Base-by-base conservation (phyloP, 805 yeast species). In the Hanseniaspora jakobsenii region DNA sequence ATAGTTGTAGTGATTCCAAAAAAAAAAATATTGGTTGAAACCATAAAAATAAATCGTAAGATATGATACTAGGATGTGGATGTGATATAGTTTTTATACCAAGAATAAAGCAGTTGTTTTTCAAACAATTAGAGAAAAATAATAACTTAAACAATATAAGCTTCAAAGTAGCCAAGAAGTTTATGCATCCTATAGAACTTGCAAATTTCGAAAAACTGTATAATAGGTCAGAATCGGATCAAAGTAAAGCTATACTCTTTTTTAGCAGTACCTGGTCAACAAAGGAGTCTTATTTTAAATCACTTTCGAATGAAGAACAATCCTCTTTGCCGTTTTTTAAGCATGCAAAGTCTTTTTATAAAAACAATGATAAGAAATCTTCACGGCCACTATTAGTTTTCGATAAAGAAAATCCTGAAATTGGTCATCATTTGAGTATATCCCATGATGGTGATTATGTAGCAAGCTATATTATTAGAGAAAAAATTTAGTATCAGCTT, bases 401-500 rank as follows among this genome's bases (percentile, higher is more conserved):
- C 6, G 22, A 28, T 14, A 29, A 34, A 14, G 19, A 23, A 16
- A n/a, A 18, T 19, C 2, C 10, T 2, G 17, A 23, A n/a, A 36
- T 36, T 10, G 35, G 24, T 12, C 26, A 27, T n/a, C 48, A 45
- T 17, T 16, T 45, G 10, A 38, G 44, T 7, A 6, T 45, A 12
- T 45, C 48, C 5, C 48, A 45, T 28, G 48, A 45, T 19, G 36
- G 36, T 12, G 41, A 45, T 10, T 45, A 45, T 14, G 29, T 45
- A 2, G 27, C 42, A 2, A 34, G 36, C 18, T 39, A 38, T 31
- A 14, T 45, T 4, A n/a, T 39, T 13, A 18, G 48, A 23, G 48
- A 38, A 16, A 31, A 3, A 7, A 1, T n/a, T 12, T 12, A 12
- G 10, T 12, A 26, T 12, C 28, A 12, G n/a, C n/a, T n/a, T n/a